These are phyloP conservation scores for Tremella mesenterica DNA, from an alignment of 768 basidiomycete species.

Conservation along the genomic window DNA sequence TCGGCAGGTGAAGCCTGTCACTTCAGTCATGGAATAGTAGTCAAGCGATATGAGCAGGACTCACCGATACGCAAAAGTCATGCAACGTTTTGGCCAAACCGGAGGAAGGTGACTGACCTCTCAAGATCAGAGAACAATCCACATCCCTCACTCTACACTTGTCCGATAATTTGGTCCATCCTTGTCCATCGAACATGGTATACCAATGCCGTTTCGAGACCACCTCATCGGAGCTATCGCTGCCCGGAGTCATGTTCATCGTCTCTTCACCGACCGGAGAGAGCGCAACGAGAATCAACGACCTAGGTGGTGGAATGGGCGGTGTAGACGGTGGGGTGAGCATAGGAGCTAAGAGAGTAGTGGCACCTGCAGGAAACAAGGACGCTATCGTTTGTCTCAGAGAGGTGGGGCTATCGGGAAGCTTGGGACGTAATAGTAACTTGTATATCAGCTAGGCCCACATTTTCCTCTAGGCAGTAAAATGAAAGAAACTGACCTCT, in stretches of 20 bases:
- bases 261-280: not conserved
- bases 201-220: conserved; percentile 7
- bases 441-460: not conserved
- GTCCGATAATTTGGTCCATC: conserved; percentile 10
- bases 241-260: not conserved
- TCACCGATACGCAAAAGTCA: conserved; percentile 11
- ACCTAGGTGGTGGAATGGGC: not conserved
- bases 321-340: conserved; percentile 7
- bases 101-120: not conserved
- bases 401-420: not conserved
- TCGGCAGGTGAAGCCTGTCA: not conserved
- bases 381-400: not conserved
- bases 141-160: conserved; percentile 10
- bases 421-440: not conserved
- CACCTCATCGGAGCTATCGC: not conserved
- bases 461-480: no score
- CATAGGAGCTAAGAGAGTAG: conserved; percentile 4
- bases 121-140: conserved; percentile 8
- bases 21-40: not conserved
- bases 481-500: conserved; percentile 16
- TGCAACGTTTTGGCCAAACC: conserved; percentile 10
- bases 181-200: conserved; percentile 9
- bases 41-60: not conserved
- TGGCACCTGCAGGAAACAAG: conserved; percentile 5
- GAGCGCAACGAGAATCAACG: not conserved